Conservation (phyloP, 257 asterid genomes). For the Solanum etuberosum region DNA sequence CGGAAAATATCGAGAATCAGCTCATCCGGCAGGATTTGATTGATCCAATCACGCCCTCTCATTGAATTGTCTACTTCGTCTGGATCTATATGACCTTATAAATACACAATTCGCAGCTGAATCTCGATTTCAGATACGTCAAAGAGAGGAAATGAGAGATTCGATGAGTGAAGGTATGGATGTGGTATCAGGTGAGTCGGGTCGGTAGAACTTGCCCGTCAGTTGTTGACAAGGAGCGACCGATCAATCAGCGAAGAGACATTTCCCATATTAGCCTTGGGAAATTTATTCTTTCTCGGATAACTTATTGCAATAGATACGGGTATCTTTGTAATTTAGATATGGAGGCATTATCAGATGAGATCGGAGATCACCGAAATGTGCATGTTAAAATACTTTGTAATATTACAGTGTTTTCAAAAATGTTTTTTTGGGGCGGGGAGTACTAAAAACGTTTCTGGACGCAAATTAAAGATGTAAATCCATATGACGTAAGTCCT, state of each 20-base stretch:
- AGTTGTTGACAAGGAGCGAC: neutral
- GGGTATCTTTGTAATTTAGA: neutral
- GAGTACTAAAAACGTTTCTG: too few relatives aligned
- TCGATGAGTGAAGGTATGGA: neutral
- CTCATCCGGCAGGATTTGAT: conserved; percentile 55
- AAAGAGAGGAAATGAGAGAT: neutral
- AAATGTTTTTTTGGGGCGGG: too few relatives aligned
- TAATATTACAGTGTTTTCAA: too few relatives aligned
- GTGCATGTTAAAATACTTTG: neutral
- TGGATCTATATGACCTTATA: neutral
- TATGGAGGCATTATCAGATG: neutral
- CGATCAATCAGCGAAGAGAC: neutral
- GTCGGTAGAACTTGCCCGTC: neutral
- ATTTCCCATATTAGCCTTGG: neutral
- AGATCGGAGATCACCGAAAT: neutral
- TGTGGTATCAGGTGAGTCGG: neutral
- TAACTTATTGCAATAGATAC: neutral
- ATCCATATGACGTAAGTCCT: too few relatives aligned
- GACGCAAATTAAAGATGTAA: too few relatives aligned
- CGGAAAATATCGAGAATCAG: conserved; percentile 51
- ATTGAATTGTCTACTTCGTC: conserved; percentile 4
- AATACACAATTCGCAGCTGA: neutral
- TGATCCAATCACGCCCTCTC: conserved; percentile 56
- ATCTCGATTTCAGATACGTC: neutral
- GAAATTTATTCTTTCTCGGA: neutral